Evolutionary conservation across 2,329 filamentous ascomycete genomes (phyloP).

Genomic region (Ophioceras dolichostomum): DNA sequence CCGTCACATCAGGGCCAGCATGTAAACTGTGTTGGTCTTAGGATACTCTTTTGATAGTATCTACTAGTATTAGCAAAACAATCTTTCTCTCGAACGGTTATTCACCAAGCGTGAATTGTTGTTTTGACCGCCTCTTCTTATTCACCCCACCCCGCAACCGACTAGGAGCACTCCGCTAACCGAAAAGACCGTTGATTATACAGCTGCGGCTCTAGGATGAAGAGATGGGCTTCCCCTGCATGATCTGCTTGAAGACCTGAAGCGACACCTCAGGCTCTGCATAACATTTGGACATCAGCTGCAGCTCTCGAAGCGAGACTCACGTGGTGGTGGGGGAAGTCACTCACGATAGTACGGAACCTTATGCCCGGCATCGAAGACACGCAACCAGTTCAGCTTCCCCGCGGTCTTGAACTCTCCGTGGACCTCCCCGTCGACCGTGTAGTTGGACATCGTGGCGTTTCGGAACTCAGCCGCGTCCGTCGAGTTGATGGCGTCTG

Average conservation of each 20-base stretch:
- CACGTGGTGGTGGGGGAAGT: background rate
- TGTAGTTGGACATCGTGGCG: constrained; percentile 27
- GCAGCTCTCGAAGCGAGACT: background rate
- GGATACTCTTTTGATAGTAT: too few relatives aligned
- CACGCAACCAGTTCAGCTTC: constrained; percentile 35
- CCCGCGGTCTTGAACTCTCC: constrained; percentile 37
- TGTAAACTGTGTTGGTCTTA: too few relatives aligned
- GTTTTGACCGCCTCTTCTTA: too few relatives aligned
- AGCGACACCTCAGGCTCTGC: constrained; percentile 5
- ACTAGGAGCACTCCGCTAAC: too few relatives aligned
- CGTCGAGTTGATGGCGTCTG: constrained; percentile 30
- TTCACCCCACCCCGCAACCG: too few relatives aligned
- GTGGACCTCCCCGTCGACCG: constrained; percentile 29
- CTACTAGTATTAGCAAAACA: too few relatives aligned
- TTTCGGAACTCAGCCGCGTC: constrained; percentile 25
- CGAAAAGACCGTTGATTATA: too few relatives aligned
- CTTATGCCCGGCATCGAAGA: constrained; percentile 32
- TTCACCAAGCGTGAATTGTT: too few relatives aligned
- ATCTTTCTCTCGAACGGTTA: too few relatives aligned
- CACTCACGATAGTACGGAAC: constrained; percentile 7
- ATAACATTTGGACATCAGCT: too few relatives aligned
- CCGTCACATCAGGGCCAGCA: too few relatives aligned
- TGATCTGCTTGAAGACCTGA: constrained; percentile 5
- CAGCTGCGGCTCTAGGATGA: too few relatives aligned
- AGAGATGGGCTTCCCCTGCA: constrained; percentile 4